Percentiles rank a stretch among this genome's conserved stretches.
Evolutionary conservation across 148 eudicot genomes (phyloP).

Genomic region (Bassia scoparia): DNA sequence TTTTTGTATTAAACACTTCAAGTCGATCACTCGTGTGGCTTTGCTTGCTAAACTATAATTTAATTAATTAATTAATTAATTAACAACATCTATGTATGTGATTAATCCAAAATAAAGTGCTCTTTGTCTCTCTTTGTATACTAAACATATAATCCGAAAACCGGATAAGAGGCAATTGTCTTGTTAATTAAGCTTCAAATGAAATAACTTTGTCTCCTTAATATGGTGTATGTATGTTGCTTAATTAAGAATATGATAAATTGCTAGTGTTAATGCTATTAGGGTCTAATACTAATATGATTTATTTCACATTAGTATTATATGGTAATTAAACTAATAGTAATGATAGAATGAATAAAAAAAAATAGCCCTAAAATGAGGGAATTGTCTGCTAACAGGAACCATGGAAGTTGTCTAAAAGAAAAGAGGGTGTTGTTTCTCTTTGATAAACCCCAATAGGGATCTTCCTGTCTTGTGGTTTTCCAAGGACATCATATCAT

Average conservation of each 20-base stretch:
- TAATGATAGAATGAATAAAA: constrained; percentile 1
- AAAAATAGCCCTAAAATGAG: constrained; percentile 19
- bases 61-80: constrained; percentile 9
- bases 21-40: constrained; percentile 36
- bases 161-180: constrained; percentile 38
- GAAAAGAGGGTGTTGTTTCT: constrained; percentile 19
- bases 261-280: no score
- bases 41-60: constrained; percentile 10
- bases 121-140: constrained; percentile 25
- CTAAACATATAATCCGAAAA: constrained; percentile 20
- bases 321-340: constrained; percentile 4
- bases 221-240: constrained; percentile 15
- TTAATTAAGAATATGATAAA: constrained; percentile 26
- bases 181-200: constrained; percentile 16
- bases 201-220: constrained; percentile 28
- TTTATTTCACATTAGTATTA: neutral
- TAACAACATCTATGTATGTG: neutral
- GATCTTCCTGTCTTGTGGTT: constrained; percentile 38
- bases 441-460: constrained; percentile 33
- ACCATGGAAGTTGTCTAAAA: constrained; percentile 35
- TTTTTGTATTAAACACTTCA: constrained; percentile 27
- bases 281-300: constrained; percentile 23
- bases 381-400: constrained; percentile 32
- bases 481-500: constrained; percentile 23
- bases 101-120: constrained; percentile 30